Base-by-base conservation (phyloP, 2,329 filamentous ascomycete species). In the Cylindrodendrum hubeiense region DNA sequence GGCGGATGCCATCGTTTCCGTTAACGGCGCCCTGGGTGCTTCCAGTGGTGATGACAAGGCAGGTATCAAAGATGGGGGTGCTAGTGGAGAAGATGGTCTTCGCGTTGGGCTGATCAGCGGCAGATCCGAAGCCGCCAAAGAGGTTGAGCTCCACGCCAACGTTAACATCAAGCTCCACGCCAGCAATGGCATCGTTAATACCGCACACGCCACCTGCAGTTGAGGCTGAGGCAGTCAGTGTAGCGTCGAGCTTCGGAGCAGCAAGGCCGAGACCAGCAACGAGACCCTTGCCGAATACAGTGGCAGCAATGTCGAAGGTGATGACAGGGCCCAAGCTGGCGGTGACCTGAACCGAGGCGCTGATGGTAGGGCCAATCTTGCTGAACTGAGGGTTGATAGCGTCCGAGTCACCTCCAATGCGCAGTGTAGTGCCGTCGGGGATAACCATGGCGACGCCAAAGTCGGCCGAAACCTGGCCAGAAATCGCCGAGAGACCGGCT, bases 221-320 rank as follows among this genome's bases (percentile, higher is more conserved):
- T n/a, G 37, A 39, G 9, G 37, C 37, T 17, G 15, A n/a, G 17
- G 37, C 37, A 39, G 37, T n/a, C 37, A 39, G 37, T n/a, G 37
- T 39, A n/a, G 37, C 37, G 17, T 39, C 37, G 15, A 39, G 37
- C 37, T 39, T 39, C 5, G 37, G 37, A 8, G 37, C 37, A n/a
- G 37, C 37, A 17, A 39, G 37, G 15, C 37, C 37, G 37, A 39
- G 37, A 9, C 37, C 37, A n/a, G 37, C 37, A n/a, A 39, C 37
- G 17, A 39, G 37, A 39, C 37, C 37, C 37, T 39, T 39, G 15
- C 53, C 53, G n/a, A 56, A 56, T 41, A 56, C 19, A 19, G 53
- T 56, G 19, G 53, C 53, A 19, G 53, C 53, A 46, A 56, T 46
- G 41, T 56, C 53, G 28, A 56, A 47, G 53, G 53, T 56, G 53